Conservation (phyloP, 257 asterid species). For the Plectranthus barbatus region DNA sequence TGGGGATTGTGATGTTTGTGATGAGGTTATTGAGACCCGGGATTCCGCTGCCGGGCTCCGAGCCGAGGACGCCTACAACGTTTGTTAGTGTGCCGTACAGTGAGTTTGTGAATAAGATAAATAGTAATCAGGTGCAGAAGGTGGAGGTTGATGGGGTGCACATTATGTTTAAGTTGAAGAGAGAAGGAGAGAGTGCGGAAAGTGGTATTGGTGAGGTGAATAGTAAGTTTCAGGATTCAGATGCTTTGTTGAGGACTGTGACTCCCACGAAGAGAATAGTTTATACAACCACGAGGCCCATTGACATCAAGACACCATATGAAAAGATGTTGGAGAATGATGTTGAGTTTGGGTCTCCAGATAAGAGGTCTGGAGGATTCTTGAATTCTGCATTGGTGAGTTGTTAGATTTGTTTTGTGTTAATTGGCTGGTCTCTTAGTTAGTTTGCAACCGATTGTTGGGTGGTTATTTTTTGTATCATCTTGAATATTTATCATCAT, state of each 20-base stretch:
- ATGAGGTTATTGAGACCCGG: constrained; percentile 91
- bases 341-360: constrained; percentile 96
- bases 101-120: constrained; percentile 75
- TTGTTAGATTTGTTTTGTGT: constrained; percentile 10
- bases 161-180: constrained; percentile 83
- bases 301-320: constrained; percentile 84
- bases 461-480: background rate
- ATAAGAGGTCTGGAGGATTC: constrained; percentile 96
- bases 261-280: constrained; percentile 70
- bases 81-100: constrained; percentile 82
- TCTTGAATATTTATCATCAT: background rate
- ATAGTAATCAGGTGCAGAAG: constrained; percentile 70
- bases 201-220: constrained; percentile 31
- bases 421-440: background rate
- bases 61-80: constrained; percentile 55
- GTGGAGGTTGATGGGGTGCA: constrained; percentile 98
- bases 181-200: constrained; percentile 42
- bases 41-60: constrained; percentile 84
- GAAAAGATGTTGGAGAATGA: constrained; percentile 93
- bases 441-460: background rate
- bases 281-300: constrained; percentile 80
- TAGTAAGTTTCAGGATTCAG: constrained; percentile 73
- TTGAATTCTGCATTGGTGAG: constrained; percentile 94
- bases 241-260: constrained; percentile 49
- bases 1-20: constrained; percentile 84